These are phyloP conservation scores for Ottelia alismoides DNA, from an alignment of 106 monocot species.

Conservation along the genomic window DNA sequence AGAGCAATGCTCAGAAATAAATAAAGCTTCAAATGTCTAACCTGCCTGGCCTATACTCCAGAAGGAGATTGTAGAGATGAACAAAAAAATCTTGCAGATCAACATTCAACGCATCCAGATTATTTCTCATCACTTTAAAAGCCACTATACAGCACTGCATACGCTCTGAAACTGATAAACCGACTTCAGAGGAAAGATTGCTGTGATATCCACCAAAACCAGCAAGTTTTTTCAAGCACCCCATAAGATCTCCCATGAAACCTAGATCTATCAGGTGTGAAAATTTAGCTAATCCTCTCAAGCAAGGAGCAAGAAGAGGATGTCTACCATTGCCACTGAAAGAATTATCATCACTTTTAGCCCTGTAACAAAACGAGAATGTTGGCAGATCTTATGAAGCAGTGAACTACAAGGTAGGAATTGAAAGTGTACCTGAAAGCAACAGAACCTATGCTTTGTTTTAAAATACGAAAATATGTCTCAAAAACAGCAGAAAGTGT, in stretches of 20 bases:
- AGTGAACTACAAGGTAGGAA: no score
- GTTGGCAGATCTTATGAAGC: no score
- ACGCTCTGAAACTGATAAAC: conserved; percentile 71
- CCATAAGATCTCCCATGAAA: conserved; percentile 83
- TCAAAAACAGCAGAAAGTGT: conserved; percentile 82
- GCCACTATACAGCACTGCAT: conserved; percentile 93
- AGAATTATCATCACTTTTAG: conserved; percentile 10
- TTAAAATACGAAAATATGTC: conserved; percentile 88
- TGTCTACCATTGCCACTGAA: conserved; percentile 22
- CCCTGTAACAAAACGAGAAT: conserved; percentile 25
- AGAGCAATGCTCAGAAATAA: no score
- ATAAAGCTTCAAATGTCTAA: no score
- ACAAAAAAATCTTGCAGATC: conserved; percentile 91
- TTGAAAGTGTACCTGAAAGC: conserved; percentile 33
- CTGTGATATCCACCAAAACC: conserved; percentile 22
- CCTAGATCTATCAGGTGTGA: conserved; percentile 94
- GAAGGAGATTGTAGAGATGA: conserved; percentile 80
- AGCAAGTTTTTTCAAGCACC: conserved; percentile 69
- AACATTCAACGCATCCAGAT: conserved; percentile 91
- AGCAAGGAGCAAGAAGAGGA: conserved; percentile 77
- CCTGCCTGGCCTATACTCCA: conserved; percentile 89
- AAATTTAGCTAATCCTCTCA: conserved; percentile 82
- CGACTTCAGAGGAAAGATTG: conserved; percentile 15
- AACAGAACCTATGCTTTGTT: conserved; percentile 39
- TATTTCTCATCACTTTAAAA: conserved; percentile 87